Evolutionary conservation across 345 rosid species (phyloP).

Genomic region (Bruguiera parviflora): DNA sequence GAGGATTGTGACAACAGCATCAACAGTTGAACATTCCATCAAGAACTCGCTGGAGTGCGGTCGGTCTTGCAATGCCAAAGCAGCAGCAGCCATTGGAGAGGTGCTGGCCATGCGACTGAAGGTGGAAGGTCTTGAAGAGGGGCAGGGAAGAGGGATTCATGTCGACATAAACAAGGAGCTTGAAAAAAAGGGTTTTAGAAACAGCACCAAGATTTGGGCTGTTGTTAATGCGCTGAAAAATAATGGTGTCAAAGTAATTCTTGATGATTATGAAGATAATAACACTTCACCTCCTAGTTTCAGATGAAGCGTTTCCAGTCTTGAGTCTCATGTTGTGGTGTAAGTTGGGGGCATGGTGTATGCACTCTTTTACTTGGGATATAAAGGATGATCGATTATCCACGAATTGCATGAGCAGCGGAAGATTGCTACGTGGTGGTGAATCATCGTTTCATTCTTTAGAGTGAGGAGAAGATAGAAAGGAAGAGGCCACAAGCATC

Average conservation of each 20-base stretch:
- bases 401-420: too few species aligned
- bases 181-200: constrained; percentile 75
- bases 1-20: constrained; percentile 61
- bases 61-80: constrained; percentile 76
- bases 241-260: constrained; percentile 64
- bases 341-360: too few species aligned
- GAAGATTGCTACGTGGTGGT: too few species aligned
- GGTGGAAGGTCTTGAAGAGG: constrained; percentile 72
- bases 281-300: background rate
- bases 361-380: too few species aligned
- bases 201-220: constrained; percentile 43
- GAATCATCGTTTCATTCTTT: too few species aligned
- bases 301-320: too few species aligned
- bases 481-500: too few species aligned
- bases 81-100: constrained; percentile 70
- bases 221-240: constrained; percentile 63
- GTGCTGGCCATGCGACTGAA: constrained; percentile 76
- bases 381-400: too few species aligned
- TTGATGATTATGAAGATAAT: constrained; percentile 38
- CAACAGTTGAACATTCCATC: constrained; percentile 73
- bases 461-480: too few species aligned
- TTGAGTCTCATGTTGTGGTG: too few species aligned
- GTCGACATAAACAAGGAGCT: constrained; percentile 64
- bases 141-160: constrained; percentile 70
- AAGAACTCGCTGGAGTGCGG: constrained; percentile 67